A percentile compares a stretch with the other conserved stretches of the same genome.
These are phyloP conservation scores for Nakazawaea anatomiae DNA, from an alignment of 805 yeast species.

Conservation along the genomic window DNA sequence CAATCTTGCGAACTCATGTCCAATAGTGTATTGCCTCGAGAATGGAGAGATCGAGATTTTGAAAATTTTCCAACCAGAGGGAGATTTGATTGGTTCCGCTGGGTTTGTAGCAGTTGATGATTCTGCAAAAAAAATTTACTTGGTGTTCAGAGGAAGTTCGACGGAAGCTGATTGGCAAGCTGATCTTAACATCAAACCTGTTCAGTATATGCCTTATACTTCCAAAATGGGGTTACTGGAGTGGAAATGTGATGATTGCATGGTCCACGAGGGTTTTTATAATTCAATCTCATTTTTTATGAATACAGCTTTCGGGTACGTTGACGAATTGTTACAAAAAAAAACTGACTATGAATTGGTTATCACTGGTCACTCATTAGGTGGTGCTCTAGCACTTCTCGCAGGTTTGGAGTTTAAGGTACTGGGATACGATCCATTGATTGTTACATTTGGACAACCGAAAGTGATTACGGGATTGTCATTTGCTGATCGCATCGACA, in stretches of 20 bases:
- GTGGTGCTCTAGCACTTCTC: constrained; percentile 63
- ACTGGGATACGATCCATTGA: constrained; percentile 47
- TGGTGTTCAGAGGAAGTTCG: constrained; percentile 61
- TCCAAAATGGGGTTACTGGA: background rate
- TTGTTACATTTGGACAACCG: constrained; percentile 60
- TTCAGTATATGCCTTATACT: constrained; percentile 39
- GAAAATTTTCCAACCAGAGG: constrained; percentile 29
- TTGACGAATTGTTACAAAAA: constrained; percentile 26
- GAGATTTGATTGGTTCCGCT: constrained; percentile 26
- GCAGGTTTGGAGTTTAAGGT: constrained; percentile 57
- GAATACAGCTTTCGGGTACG: constrained; percentile 2
- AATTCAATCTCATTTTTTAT: constrained; percentile 34
- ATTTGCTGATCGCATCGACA: constrained; percentile 48
- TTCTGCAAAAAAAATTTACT: constrained; percentile 31
- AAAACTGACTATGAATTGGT: constrained; percentile 40
- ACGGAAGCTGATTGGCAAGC: constrained; percentile 56
- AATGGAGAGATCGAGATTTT: constrained; percentile 27
- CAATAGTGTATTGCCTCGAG: background rate
- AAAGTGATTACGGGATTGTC: constrained; percentile 47
- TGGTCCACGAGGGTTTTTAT: constrained; percentile 62
- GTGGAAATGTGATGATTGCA: constrained; percentile 4
- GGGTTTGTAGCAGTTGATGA: constrained; percentile 52
- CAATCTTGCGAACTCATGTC: background rate
- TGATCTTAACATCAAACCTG: constrained; percentile 46
- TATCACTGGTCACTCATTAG: constrained; percentile 71